A percentile compares a stretch with the other conserved stretches of the same genome.
Conservation (phyloP, 352 stramenopile genomes). For the Albugo candida region DNA sequence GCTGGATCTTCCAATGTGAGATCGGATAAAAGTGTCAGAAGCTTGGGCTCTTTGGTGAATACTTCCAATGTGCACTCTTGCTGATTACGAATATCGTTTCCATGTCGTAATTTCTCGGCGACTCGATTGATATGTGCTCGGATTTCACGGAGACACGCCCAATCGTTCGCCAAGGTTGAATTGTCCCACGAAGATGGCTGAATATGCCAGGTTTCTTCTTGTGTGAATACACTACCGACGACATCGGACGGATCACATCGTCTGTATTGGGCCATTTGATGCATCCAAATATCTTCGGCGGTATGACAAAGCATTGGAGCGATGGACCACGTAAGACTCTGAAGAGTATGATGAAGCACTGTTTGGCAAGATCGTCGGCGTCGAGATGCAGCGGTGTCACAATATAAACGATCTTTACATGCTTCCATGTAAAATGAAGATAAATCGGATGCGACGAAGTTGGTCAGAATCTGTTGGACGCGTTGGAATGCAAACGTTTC, state of each 20-base stretch:
- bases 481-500: constrained; percentile 81
- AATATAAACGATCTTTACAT: constrained; percentile 95
- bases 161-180: constrained; percentile 42
- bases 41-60: constrained; percentile 13
- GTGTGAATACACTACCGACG: constrained; percentile 46
- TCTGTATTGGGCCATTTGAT: constrained; percentile 34
- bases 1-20: neutral
- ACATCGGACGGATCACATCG: constrained; percentile 30
- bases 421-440: constrained; percentile 97
- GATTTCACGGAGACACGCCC: constrained; percentile 75
- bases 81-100: constrained; percentile 34
- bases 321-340: constrained; percentile 34
- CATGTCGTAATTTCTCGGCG: constrained; percentile 46
- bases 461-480: constrained; percentile 80
- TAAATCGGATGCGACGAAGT: constrained; percentile 88
- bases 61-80: constrained; percentile 57
- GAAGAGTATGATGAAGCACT: constrained; percentile 48
- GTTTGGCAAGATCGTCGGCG: constrained; percentile 79
- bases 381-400: constrained; percentile 66
- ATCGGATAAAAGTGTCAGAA: constrained; percentile 7
- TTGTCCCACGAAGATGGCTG: constrained; percentile 29
- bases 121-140: constrained; percentile 65
- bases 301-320: constrained; percentile 91
- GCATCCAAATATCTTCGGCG: constrained; percentile 92
- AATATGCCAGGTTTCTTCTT: constrained; percentile 36